Conservation (phyloP, 257 asterid species). For the Asclepias syriaca region DNA sequence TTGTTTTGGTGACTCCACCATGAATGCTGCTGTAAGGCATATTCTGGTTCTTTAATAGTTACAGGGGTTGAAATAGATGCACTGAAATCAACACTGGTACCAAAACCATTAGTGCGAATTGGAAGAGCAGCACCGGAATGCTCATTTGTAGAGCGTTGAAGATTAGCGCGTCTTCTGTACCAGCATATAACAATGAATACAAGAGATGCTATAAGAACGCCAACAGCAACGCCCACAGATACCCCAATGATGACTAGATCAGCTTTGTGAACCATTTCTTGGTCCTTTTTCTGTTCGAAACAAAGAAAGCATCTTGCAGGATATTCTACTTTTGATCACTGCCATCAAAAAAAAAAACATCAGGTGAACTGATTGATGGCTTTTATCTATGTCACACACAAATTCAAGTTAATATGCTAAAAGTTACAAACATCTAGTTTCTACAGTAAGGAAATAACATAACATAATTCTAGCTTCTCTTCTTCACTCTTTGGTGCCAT, state of each 20-base stretch:
- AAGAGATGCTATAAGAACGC: slow-evolving; percentile 62
- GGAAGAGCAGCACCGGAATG: slow-evolving; percentile 60
- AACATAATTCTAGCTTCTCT: slow-evolving; percentile 1
- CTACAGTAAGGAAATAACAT: not conserved
- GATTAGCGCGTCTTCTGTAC: slow-evolving; percentile 53
- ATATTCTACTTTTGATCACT: slow-evolving; percentile 14
- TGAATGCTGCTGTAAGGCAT: slow-evolving; percentile 36
- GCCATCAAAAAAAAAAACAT: slow-evolving; percentile 8
- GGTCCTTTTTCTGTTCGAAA: slow-evolving; percentile 32
- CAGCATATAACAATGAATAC: slow-evolving; percentile 57
- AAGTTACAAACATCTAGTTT: not conserved
- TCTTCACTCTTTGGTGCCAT: not conserved
- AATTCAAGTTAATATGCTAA: not conserved
- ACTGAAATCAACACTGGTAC: slow-evolving; percentile 56
- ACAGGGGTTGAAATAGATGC: slow-evolving; percentile 56
- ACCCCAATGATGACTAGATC: slow-evolving; percentile 77
- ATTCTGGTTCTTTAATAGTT: slow-evolving; percentile 26
- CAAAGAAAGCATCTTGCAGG: slow-evolving; percentile 54
- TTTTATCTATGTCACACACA: not conserved
- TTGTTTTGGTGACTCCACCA: slow-evolving; percentile 69
- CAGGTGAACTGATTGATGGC: slow-evolving; percentile 5
- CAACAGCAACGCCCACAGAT: slow-evolving; percentile 71
- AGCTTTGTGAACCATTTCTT: slow-evolving; percentile 60
- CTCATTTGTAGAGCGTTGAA: slow-evolving; percentile 42
- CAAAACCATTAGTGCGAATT: slow-evolving; percentile 70